Conservation (phyloP, 768 basidiomycete species). For the Phylloporus sp. region DNA sequence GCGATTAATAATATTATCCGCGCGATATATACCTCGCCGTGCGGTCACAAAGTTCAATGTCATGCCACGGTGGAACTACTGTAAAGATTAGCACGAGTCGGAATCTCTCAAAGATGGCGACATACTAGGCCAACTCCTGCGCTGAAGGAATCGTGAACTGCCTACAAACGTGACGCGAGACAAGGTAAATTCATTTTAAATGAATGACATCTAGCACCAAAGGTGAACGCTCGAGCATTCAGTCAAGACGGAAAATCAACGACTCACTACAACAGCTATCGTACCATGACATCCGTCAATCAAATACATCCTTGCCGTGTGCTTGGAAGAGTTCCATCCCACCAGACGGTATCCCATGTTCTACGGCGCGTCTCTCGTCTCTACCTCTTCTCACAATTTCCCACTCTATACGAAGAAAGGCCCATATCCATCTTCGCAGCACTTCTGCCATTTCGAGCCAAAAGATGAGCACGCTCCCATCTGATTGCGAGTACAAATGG, state of each 20-base stretch:
- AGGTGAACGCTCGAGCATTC: conserved; percentile 1
- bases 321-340: conserved; percentile 14
- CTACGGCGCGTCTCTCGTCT: conserved; percentile 2
- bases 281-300: conserved; percentile 14
- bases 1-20: no score
- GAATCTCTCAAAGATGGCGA: no score
- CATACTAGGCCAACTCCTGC: no score
- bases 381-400: conserved; percentile 66
- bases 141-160: background rate
- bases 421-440: conserved; percentile 94
- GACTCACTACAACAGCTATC: conserved; percentile 13
- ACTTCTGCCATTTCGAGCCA: conserved; percentile 89
- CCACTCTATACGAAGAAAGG: conserved; percentile 96
- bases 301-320: conserved; percentile 10
- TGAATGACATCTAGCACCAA: conserved; percentile 6
- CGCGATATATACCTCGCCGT: no score
- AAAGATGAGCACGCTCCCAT: conserved; percentile 81
- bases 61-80: no score
- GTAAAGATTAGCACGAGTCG: no score
- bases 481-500: conserved; percentile 74
- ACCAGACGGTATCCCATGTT: conserved; percentile 6
- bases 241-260: background rate
- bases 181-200: background rate
- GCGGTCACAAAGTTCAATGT: no score
- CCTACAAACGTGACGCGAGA: background rate